Percentiles rank a stretch among this genome's conserved stretches.
These are phyloP conservation scores for Polyrhizophydium stewartii DNA, from an alignment of 371 early-diverging fungal genomes.

Conservation along the genomic window DNA sequence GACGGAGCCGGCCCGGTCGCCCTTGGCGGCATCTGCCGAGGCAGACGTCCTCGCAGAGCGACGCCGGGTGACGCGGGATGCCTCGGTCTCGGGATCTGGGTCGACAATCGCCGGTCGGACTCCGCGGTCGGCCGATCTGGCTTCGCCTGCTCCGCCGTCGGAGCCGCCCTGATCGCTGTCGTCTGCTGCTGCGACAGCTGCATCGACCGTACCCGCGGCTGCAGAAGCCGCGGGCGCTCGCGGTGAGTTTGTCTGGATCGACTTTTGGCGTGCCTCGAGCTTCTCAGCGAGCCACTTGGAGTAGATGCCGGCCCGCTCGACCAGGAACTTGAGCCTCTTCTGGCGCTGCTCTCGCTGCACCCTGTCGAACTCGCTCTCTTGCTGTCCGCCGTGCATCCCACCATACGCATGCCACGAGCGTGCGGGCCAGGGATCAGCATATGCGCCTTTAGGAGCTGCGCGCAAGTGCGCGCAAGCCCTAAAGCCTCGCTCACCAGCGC, in stretches of 20 bases:
- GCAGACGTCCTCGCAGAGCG: too few relatives aligned
- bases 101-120: background rate
- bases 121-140: background rate
- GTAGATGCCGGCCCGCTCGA: conserved; percentile 80
- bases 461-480: too few relatives aligned
- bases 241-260: conserved; percentile 40
- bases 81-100: conserved; percentile 18
- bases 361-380: background rate
- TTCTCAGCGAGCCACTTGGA: conserved; percentile 72
- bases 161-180: conserved; percentile 12
- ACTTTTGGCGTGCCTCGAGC: conserved; percentile 72
- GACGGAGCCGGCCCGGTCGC: too few relatives aligned
- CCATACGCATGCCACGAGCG: too few relatives aligned
- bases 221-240: conserved; percentile 17
- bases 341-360: background rate
- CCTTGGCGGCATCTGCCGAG: too few relatives aligned
- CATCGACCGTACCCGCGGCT: conserved; percentile 26
- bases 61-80: background rate
- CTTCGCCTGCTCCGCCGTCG: background rate
- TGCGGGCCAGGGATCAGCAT: too few relatives aligned
- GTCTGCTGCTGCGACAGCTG: conserved; percentile 6
- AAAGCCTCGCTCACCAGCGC: too few relatives aligned
- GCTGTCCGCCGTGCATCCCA: too few relatives aligned
- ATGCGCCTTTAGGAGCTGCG: too few relatives aligned
- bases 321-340: conserved; percentile 69